phyloP scores from a whole-genome alignment of 139 green algal species.

The Chlamydomonas eustigma region DNA sequence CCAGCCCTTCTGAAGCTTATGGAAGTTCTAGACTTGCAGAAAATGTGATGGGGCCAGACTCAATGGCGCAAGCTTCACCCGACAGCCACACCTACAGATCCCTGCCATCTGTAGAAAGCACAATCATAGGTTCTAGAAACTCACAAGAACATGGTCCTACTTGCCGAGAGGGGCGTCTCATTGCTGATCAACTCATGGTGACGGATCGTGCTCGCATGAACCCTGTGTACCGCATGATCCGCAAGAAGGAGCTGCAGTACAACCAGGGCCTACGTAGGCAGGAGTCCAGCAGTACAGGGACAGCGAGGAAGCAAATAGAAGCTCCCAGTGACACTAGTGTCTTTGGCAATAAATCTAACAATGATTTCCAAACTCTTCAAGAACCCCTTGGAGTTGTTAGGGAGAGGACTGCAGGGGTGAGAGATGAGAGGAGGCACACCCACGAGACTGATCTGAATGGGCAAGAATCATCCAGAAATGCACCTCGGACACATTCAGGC shows the following conservation, averaged over 20 bases:
- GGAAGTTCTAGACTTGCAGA: too few species aligned
- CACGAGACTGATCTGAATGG: neutral
- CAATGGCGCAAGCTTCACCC: neutral
- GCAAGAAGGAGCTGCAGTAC: slow-evolving; percentile 14
- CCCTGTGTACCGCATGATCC: slow-evolving; percentile 16
- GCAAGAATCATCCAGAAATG: neutral
- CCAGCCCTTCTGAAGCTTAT: too few species aligned
- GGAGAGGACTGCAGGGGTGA: neutral
- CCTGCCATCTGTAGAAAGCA: too few species aligned
- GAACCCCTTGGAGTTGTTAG: neutral
- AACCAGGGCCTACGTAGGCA: neutral
- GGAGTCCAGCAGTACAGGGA: too few species aligned
- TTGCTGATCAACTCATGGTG: neutral
- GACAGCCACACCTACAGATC: neutral
- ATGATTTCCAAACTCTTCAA: too few species aligned
- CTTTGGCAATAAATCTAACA: too few species aligned
- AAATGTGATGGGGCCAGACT: too few species aligned
- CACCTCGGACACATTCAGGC: neutral
- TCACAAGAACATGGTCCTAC: too few species aligned
- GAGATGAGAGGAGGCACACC: neutral
- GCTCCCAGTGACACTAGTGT: too few species aligned
- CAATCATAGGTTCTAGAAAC: too few species aligned
- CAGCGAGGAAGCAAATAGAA: too few species aligned
- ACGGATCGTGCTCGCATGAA: neutral
- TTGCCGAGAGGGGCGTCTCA: too few species aligned